phyloP scores from a whole-genome alignment of 805 yeast species.

The Saturnispora dispora region DNA sequence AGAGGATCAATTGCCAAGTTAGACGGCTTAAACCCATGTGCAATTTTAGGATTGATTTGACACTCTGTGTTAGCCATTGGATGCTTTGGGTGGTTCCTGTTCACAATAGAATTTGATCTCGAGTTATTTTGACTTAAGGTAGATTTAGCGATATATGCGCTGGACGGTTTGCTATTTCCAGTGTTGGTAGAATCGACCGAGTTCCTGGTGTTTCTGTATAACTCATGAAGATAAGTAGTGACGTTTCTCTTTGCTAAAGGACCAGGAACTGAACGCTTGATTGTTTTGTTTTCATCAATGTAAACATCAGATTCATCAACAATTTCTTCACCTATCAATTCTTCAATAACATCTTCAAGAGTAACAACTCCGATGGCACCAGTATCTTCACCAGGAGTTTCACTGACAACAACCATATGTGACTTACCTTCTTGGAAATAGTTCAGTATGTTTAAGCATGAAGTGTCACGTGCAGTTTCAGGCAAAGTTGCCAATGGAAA shows the following conservation, averaged over 20 bases:
- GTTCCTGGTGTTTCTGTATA: conserved; percentile 30
- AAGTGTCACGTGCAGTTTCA: conserved; percentile 84
- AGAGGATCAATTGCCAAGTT: conserved; percentile 67
- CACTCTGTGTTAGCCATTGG: background rate
- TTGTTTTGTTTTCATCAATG: conserved; percentile 80
- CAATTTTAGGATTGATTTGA: conserved; percentile 19
- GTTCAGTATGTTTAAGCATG: conserved; percentile 86
- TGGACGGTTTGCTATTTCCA: background rate
- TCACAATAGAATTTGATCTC: background rate
- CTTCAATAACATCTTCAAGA: conserved; percentile 96
- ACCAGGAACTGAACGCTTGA: conserved; percentile 69
- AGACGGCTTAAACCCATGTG: conserved; percentile 39
- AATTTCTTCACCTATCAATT: conserved; percentile 93
- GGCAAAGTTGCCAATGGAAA: conserved; percentile 96
- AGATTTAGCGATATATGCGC: conserved; percentile 9
- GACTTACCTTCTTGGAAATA: conserved; percentile 97
- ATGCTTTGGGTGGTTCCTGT: background rate
- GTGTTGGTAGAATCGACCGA: conserved; percentile 9
- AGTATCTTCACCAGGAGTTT: conserved; percentile 63
- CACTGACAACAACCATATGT: conserved; percentile 91
- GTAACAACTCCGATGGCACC: conserved; percentile 92
- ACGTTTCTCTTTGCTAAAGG: conserved; percentile 64
- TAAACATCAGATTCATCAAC: conserved; percentile 94
- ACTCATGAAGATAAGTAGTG: conserved; percentile 56
- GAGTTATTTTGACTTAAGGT: background rate